Conservation (phyloP, 495 filamentous ascomycete species). For the Neurospora sp. region DNA sequence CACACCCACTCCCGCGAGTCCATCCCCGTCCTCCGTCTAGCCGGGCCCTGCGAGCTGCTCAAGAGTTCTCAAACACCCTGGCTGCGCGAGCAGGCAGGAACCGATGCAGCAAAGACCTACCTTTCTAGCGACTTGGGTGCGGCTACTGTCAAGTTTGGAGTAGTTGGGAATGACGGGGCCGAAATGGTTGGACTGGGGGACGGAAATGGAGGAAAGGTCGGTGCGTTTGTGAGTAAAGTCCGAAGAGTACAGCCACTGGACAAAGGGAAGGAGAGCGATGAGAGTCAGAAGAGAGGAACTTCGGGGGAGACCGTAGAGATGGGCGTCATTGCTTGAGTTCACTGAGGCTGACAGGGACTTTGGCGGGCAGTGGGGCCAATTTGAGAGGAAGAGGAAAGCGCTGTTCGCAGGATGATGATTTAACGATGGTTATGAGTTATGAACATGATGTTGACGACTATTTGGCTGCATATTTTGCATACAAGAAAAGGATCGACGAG, state of each 20-base stretch:
- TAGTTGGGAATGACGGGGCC: slow-evolving; percentile 4
- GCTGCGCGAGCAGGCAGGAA: slow-evolving; percentile 9
- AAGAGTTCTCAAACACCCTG: slow-evolving; percentile 20
- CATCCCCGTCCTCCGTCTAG: slow-evolving; percentile 19
- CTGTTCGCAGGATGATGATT: neutral
- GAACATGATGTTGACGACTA: neutral
- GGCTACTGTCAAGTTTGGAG: slow-evolving; percentile 12
- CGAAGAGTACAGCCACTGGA: neutral
- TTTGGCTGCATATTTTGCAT: neutral
- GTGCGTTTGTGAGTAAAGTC: neutral
- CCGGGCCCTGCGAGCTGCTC: slow-evolving; percentile 11
- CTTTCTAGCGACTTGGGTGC: slow-evolving; percentile 14
- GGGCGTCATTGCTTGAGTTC: neutral
- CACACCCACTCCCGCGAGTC: slow-evolving; percentile 1
- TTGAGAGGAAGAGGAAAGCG: neutral
- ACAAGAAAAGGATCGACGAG: neutral
- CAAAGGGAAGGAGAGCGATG: neutral
- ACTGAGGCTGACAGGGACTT: neutral
- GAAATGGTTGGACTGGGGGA: slow-evolving; percentile 14
- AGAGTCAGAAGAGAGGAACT: neutral
- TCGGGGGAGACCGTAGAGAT: neutral
- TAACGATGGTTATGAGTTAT: neutral
- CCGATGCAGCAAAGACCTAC: slow-evolving; percentile 18
- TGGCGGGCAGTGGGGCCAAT: too few species aligned
- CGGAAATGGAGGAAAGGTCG: neutral